Base-by-base conservation (phyloP, 2,329 filamentous ascomycete species). In the Claviceps maximensis region DNA sequence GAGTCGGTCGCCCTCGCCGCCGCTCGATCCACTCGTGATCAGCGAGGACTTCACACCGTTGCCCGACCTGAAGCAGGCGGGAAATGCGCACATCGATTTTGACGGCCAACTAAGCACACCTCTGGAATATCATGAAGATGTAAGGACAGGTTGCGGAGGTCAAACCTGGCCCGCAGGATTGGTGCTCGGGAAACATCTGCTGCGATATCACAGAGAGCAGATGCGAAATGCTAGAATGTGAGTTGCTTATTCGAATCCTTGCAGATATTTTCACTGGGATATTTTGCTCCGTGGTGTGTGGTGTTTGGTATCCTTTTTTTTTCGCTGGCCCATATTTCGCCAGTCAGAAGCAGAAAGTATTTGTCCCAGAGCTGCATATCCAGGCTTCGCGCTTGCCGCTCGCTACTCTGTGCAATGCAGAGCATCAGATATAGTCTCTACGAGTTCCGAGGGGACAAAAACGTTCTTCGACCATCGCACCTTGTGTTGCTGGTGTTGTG, bases 91-190 rank as follows among this genome's bases (percentile, higher is more conserved):
- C 27, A 68, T 81, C 51, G 73, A 78, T 61, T 93, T 97, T 63
- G 84, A 86, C 57, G 85, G 87, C 41, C 77, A 93, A 51, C 75
- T 96, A 36, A 69, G 74, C 21, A 72, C 78, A 48, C 83, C 86
- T 12, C 76, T 97, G 56, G 75, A 79, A 55, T 79, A 97, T 17
- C 86, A 87, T 62, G 89, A 96, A 67, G 90, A 97, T 68, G 77
- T 95, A 48, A 81, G 80, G 54, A 81, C 87, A 57, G 93, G 93
- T 56, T 97, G 93, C 67, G 93, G 93, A 49, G 93, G 93, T 2
- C 87, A 94, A 69, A 77, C 94, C 12, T 97, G 93, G 93, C 91
- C 90, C 3, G 91, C 91, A 0, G 93, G 93, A 12, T 86, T 95
- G 82, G 80, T 93, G 17, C 74, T 98, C 51, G 80, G 86, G 21